A percentile compares a stretch with the other conserved stretches of the same genome.
Conservation (phyloP, 176 grass and related monocot species). For the Pontederia crassipes region DNA sequence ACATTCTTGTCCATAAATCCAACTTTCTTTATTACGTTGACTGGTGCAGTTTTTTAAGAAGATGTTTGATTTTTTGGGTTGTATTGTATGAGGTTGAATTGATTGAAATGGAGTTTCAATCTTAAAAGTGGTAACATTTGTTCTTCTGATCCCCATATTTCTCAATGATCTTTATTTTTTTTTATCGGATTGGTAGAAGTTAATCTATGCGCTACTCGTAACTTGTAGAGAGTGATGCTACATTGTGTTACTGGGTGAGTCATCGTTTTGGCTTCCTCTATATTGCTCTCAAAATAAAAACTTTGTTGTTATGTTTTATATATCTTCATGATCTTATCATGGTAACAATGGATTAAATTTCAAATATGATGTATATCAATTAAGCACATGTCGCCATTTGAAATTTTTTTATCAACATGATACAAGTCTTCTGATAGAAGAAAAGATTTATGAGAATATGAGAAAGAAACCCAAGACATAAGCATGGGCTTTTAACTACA, state of each 20-base stretch:
- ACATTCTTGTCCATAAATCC: too few species aligned
- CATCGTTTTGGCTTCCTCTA: not conserved
- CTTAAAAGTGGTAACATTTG: conserved; percentile 57
- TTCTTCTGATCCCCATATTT: conserved; percentile 1
- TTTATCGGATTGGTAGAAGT: not conserved
- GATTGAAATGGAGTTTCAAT: conserved; percentile 89
- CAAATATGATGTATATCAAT: too few species aligned
- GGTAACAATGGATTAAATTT: too few species aligned
- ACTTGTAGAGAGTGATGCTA: conserved; percentile 86
- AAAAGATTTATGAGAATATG: too few species aligned
- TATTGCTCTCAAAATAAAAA: too few species aligned
- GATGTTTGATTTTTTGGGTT: conserved; percentile 37
- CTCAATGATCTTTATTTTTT: conserved; percentile 7
- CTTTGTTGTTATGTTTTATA: too few species aligned
- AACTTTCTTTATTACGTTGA: not conserved
- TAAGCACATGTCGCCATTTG: too few species aligned
- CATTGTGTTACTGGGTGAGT: conserved; percentile 75
- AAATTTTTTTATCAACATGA: too few species aligned
- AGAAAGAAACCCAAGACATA: too few species aligned
- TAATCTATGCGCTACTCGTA: conserved; percentile 7
- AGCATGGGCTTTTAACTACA: too few species aligned
- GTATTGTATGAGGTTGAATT: conserved; percentile 95
- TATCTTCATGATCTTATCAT: too few species aligned
- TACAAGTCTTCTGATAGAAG: too few species aligned
- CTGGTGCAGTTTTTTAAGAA: not conserved